Evolutionary conservation across 1,139 yeast species (phyloP), one percentile per base, ranked within the genome.

Genomic region (Petasospora rhodanensis): DNA sequence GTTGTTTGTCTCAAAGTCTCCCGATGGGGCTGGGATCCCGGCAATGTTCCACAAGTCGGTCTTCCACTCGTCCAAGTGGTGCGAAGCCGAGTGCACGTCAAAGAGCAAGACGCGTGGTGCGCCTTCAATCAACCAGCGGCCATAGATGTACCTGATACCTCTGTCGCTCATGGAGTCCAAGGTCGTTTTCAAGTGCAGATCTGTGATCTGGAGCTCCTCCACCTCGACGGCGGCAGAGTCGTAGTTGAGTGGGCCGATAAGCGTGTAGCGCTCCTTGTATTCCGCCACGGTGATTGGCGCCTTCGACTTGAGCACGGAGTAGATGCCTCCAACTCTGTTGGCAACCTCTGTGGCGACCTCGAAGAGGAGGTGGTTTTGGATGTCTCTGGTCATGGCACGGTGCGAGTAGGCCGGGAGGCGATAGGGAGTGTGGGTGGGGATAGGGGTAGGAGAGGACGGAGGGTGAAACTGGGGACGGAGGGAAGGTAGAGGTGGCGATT

Each of bases 331-430:
- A 18, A 91, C 97, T 51, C 94, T 74, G 67, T 91, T 89, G 52
- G 97, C 97, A 32, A 91, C 97, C 60, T 91, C 98, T 5, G 98
- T 91, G 45, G 98, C 95, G 35, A 86, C 84, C 64, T 91, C 98
- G 55, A 91, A 87, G 34, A 91, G 72, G 39, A 87, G 68, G 56
- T 87, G 96, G 59, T 85, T 82, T 51, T 80, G 76, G 45, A 81
- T 71, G 60, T 81, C 86, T 64, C 91, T 74, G 22, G 80, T 65
- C 89, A 80, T 81, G 23, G 20, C 12, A 11, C 12, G 9, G 21
- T 8, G 24, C 11, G n/a, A n/a, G n/a, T n/a, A n/a, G n/a, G n/a
- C n/a, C n/a, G n/a, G n/a, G n/a, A n/a, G n/a, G n/a, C n/a, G n/a
- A n/a, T n/a, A n/a, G n/a, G n/a, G n/a, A n/a, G n/a, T n/a, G 30